Evolutionary conservation across 306 rosid genomes (phyloP).

Genomic region (Sesbania bispinosa): DNA sequence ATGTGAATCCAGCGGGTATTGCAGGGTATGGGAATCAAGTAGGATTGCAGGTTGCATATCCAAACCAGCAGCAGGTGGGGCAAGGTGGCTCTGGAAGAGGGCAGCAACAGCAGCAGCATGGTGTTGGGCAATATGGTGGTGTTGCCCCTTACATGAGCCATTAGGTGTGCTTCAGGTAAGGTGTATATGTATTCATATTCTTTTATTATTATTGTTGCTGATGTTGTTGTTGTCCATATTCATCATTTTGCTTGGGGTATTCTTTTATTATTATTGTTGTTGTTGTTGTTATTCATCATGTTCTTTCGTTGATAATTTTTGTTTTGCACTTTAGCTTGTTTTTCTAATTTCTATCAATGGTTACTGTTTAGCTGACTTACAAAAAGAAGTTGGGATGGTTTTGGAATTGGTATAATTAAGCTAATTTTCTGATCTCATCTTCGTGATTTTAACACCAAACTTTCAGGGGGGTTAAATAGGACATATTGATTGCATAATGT

Average conservation of each 20-base stretch:
- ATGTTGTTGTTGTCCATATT: too few species aligned
- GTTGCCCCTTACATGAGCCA: conserved; percentile 74
- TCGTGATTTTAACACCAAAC: neutral
- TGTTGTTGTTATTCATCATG: too few species aligned
- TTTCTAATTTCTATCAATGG: neutral
- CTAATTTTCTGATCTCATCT: neutral
- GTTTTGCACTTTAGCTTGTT: too few species aligned
- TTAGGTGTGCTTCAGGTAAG: conserved; percentile 53
- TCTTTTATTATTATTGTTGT: too few species aligned
- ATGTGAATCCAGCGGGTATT: conserved; percentile 54
- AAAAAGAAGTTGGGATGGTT: too few species aligned
- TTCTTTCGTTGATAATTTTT: too few species aligned
- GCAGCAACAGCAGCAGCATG: too few species aligned
- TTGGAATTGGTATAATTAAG: too few species aligned
- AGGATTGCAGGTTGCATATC: conserved; percentile 62
- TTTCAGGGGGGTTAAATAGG: neutral
- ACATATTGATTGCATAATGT: neutral
- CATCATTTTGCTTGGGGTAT: too few species aligned
- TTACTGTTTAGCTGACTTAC: neutral
- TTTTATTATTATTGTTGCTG: too few species aligned
- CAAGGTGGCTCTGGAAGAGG: conserved; percentile 89
- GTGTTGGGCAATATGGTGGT: conserved; percentile 84
- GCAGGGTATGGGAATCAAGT: conserved; percentile 72
- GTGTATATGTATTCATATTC: neutral
- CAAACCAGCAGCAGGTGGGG: conserved; percentile 68